Base-by-base conservation (phyloP, 1,284 basidiomycete genomes). In the Phylloporus gajari region DNA sequence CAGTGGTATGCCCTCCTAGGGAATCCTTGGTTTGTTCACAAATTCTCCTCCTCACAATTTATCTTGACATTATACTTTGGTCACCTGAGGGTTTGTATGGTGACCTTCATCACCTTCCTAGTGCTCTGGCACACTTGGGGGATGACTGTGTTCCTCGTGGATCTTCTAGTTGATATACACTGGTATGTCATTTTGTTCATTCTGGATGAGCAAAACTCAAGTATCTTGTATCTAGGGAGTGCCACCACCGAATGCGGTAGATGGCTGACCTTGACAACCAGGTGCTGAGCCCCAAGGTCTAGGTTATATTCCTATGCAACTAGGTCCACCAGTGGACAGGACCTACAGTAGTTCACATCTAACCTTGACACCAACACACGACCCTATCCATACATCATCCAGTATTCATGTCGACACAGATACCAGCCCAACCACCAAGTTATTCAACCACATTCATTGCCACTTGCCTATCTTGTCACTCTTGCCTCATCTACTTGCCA, bases 231-330 rank as follows among this genome's bases (percentile, higher is more conserved):
- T 70, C 35, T 21, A 84, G 82, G 61, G 46, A 3, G 67, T 73
- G 11, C 83, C 82, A 25, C 83, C 83, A 44, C 78, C 75, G 0
- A 79, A 76, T 65, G 23, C 44, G 38, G 25, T 83, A 27, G 73
- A 69, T 30, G 75, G 70, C 3, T 73, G 51, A 42, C 67, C 71
- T 32, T 66, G 70, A 65, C 76, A 71, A 72, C 69, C 75, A 69
- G 72, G 72, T 38, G 70, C 68, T 58, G 71, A 68, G 19, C 69
- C 69, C 3, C 75, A 72, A 65, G 79, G 73, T 35, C 77, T 75
- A 23, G 71, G 73, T n/a, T 84, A 79, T 56, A 82, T 84, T 32
- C 79, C 84, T 69, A 76, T 76, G 78, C 76, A 78, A 44, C 76
- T 78, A 42, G 80, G 75, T 62, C 80, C 83, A 53, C 35, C 35